phyloP scores from a whole-genome alignment of 805 yeast species.

The Lipomyces orientalis region DNA sequence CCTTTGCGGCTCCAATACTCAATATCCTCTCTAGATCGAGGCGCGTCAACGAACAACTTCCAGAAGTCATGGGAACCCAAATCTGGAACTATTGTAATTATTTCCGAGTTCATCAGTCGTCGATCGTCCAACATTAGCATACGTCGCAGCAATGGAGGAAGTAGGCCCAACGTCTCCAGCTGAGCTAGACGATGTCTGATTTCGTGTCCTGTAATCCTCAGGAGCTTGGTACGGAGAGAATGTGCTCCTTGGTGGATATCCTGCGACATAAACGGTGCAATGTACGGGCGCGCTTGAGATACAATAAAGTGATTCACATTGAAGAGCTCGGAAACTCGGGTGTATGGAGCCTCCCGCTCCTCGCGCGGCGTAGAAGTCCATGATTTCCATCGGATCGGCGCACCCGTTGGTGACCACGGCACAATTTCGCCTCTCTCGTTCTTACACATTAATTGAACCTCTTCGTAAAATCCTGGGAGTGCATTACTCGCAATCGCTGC shows the following conservation, averaged over 20 bases:
- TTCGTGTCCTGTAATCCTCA: slow-evolving; percentile 73
- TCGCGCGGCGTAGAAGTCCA: slow-evolving; percentile 43
- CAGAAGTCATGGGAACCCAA: slow-evolving; percentile 52
- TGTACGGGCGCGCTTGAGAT: slow-evolving; percentile 89
- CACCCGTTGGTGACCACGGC: slow-evolving; percentile 39
- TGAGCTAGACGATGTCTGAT: slow-evolving; percentile 83
- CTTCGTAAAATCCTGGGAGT: slow-evolving; percentile 65
- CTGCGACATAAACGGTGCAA: slow-evolving; percentile 85
- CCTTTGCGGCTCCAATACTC: slow-evolving; percentile 92
- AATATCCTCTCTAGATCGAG: slow-evolving; percentile 72
- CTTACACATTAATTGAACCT: slow-evolving; percentile 64
- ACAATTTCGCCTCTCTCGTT: slow-evolving; percentile 56
- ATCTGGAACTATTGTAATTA: slow-evolving; percentile 80
- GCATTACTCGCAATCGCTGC: slow-evolving; percentile 80
- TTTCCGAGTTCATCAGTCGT: slow-evolving; percentile 30
- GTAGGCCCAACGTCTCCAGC: slow-evolving; percentile 75
- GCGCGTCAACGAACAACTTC: slow-evolving; percentile 68
- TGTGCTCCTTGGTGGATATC: slow-evolving; percentile 72
- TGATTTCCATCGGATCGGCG: slow-evolving; percentile 27
- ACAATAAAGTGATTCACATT: slow-evolving; percentile 93
- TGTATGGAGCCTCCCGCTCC: slow-evolving; percentile 68
- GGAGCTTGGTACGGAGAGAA: slow-evolving; percentile 48
- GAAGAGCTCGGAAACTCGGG: slow-evolving; percentile 86
- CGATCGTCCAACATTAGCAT: slow-evolving; percentile 90
- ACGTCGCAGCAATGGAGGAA: slow-evolving; percentile 72